These are phyloP conservation scores for Allium sativum DNA, from an alignment of 106 monocot species.

Conservation along the genomic window DNA sequence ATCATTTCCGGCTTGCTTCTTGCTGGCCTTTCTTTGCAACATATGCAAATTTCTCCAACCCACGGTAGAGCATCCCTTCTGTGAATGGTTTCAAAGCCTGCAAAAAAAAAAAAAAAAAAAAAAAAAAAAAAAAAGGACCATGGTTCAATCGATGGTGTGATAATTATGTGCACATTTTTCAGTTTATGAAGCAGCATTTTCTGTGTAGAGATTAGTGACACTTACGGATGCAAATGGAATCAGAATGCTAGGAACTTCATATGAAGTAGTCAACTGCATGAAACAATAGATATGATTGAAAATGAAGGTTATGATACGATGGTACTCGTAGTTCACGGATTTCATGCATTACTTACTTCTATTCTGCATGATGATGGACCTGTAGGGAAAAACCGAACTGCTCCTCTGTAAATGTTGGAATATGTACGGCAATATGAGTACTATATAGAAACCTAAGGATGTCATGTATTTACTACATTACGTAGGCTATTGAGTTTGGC, in stretches of 20 bases:
- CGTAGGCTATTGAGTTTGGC: neutral
- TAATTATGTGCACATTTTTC: too few relatives aligned
- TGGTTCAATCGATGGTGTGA: neutral
- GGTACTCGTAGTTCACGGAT: neutral
- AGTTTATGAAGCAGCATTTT: too few relatives aligned
- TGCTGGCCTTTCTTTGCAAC: constrained; percentile 31
- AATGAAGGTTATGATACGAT: neutral
- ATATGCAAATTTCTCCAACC: constrained; percentile 49
- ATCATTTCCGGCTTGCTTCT: constrained; percentile 22
- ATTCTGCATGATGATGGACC: constrained; percentile 61
- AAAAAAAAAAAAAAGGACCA: neutral
- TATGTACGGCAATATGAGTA: neutral
- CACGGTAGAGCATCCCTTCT: constrained; percentile 48
- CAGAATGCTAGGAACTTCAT: constrained; percentile 59
- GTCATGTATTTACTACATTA: neutral
- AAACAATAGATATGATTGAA: neutral
- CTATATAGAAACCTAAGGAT: too few relatives aligned
- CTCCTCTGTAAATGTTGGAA: constrained; percentile 30
- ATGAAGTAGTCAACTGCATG: constrained; percentile 59
- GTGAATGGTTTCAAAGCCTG: constrained; percentile 83
- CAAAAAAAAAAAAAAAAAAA: constrained; percentile 2
- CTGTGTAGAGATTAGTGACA: neutral
- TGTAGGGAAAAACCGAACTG: constrained; percentile 61
- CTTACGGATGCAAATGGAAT: constrained; percentile 58
- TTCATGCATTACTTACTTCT: constrained; percentile 29